Conservation (phyloP, 768 basidiomycete species). For the Lentinula guzmanii region DNA sequence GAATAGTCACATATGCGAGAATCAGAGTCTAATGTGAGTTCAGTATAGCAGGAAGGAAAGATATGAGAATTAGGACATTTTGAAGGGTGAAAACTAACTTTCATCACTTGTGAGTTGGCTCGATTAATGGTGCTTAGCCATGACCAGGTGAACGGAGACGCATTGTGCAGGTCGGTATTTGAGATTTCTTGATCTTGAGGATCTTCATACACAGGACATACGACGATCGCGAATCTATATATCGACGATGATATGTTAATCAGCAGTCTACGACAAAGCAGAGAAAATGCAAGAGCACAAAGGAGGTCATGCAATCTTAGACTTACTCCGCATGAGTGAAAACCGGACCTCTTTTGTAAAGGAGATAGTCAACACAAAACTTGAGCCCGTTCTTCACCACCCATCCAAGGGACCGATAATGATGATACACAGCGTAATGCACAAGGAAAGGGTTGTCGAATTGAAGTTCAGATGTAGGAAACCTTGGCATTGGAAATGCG, state of each 20-base stretch:
- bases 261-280: neutral
- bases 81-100: conserved; percentile 41
- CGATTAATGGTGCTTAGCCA: conserved; percentile 97
- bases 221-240: conserved; percentile 80
- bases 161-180: conserved; percentile 57
- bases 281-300: neutral
- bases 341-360: conserved; percentile 93
- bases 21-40: conserved; percentile 71
- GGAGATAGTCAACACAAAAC: conserved; percentile 91
- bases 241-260: neutral
- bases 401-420: conserved; percentile 96
- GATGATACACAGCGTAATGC: conserved; percentile 87
- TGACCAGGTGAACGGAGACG: conserved; percentile 79
- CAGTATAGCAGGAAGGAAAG: neutral
- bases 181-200: conserved; percentile 62
- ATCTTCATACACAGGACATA: conserved; percentile 89
- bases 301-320: no score
- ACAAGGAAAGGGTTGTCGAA: conserved; percentile 93
- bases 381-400: conserved; percentile 94
- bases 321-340: conserved; percentile 94
- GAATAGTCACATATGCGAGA: conserved; percentile 89
- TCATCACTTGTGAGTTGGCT: conserved; percentile 95
- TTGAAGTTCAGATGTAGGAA: conserved; percentile 30
- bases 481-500: conserved; percentile 27
- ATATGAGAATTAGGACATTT: no score